Evolutionary conservation across 805 yeast species (phyloP), one percentile per base, ranked within the genome.

Genomic region (Yarrowia bubula): DNA sequence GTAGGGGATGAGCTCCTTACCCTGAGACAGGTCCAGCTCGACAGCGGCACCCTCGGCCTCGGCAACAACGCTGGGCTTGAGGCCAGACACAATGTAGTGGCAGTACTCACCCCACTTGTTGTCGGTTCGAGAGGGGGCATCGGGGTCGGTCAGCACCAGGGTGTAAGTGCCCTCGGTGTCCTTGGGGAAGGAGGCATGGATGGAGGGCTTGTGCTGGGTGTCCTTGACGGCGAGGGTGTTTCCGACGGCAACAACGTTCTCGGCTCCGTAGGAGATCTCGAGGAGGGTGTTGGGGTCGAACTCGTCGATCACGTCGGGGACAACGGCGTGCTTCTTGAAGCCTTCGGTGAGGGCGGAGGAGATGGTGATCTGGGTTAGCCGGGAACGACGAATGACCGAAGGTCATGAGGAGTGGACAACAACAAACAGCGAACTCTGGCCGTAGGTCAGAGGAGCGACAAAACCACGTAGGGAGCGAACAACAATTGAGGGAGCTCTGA

Each of bases 91-190:
- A 62, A 92, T 78, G 81, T 84, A 90, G 77, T 92, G 98, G 64
- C 88, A 85, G 74, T 80, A 92, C 75, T 92, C 96, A 2, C 95
- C 87, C 96, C 96, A 91, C 73, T 86, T 90, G 72, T 87, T 85
- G 74, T 92, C 97, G 2, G 83, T 81, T 70, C 85, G 82, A 3
- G 92, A 83, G 13, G 98, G 98, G 8, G 97, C 97, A 78, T 92
- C 97, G 1, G 98, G 98, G 75, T 92, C 97, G 8, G 97, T 92
- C 69, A 92, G 70, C 2, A 89, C 89, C 69, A 92, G 77, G 10
- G 95, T 85, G 77, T 88, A 92, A 60, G 81, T 76, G 69, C 85
- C 87, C 31, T 80, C 75, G 68, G 80, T 70, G 39, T 79, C 80
- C 47, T 81, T 80, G 64, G 77, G 75, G 68, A 86, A 78, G 14